Conservation (phyloP, 2,329 filamentous ascomycete genomes). For the Dendrostoma leiphaemia region DNA sequence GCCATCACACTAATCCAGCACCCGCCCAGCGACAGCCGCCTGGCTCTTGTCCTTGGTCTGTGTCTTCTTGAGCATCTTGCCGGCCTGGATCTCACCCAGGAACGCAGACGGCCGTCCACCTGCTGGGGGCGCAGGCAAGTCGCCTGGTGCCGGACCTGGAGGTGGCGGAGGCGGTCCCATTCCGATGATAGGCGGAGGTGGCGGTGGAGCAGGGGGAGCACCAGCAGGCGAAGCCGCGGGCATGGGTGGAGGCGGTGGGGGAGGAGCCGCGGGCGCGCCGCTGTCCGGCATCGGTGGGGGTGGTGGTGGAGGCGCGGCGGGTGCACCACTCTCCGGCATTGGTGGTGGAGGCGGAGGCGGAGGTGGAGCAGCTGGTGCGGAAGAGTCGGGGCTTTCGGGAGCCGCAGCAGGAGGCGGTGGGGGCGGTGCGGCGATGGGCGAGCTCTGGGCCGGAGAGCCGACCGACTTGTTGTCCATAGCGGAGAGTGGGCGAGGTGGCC, state of each 20-base stretch:
- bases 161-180: slow-evolving; percentile 40
- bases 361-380: slow-evolving; percentile 31
- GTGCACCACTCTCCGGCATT: slow-evolving; percentile 27
- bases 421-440: slow-evolving; percentile 38
- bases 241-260: slow-evolving; percentile 29
- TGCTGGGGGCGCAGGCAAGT: slow-evolving; percentile 32
- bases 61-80: slow-evolving; percentile 79
- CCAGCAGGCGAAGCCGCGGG: slow-evolving; percentile 39
- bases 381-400: slow-evolving; percentile 20
- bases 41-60: slow-evolving; percentile 83
- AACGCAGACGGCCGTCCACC: slow-evolving; percentile 60
- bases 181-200: slow-evolving; percentile 36
- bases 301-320: slow-evolving; percentile 34
- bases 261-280: slow-evolving; percentile 25
- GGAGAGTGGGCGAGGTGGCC: slow-evolving; percentile 82
- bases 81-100: slow-evolving; percentile 79
- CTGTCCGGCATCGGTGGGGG: slow-evolving; percentile 39
- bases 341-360: slow-evolving; percentile 26
- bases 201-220: slow-evolving; percentile 34
- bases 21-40: slow-evolving; percentile 72
- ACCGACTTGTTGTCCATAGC: slow-evolving; percentile 70
- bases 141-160: slow-evolving; percentile 11
- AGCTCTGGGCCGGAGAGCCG: slow-evolving; percentile 33
- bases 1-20: slow-evolving; percentile 47
- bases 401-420: slow-evolving; percentile 36